Conservation (phyloP, 1,139 yeast species). For the Nakaseomyces bracarensis region DNA sequence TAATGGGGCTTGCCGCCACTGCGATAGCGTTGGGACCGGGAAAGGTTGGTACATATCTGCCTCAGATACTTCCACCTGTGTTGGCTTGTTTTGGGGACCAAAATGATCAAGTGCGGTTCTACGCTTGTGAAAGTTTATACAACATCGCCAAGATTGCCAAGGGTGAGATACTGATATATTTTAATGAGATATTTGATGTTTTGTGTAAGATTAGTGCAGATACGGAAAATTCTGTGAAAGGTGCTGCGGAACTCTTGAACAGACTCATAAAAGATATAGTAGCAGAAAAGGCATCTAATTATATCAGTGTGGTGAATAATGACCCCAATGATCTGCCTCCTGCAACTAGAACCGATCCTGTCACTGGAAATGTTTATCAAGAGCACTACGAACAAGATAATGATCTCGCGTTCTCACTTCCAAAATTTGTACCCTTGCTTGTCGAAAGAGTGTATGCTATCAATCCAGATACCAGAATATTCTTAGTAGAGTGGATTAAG, state of each 20-base stretch:
- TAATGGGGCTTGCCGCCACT: slow-evolving; percentile 69
- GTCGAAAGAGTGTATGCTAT: slow-evolving; percentile 87
- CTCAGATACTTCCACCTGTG: slow-evolving; percentile 85
- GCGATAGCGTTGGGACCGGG: slow-evolving; percentile 69
- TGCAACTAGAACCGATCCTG: slow-evolving; percentile 38
- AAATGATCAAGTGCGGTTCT: slow-evolving; percentile 90
- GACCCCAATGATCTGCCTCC: slow-evolving; percentile 40
- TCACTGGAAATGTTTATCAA: slow-evolving; percentile 51
- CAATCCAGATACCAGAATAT: slow-evolving; percentile 87
- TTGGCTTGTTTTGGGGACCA: slow-evolving; percentile 95
- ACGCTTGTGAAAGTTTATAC: slow-evolving; percentile 93
- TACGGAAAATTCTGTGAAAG: slow-evolving; percentile 82
- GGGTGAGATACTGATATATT: slow-evolving; percentile 84
- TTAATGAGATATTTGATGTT: slow-evolving; percentile 92
- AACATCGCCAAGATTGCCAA: slow-evolving; percentile 95
- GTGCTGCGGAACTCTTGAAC: slow-evolving; percentile 92
- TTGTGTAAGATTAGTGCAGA: slow-evolving; percentile 87
- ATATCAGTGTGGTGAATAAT: slow-evolving; percentile 69
- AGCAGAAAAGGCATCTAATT: slow-evolving; percentile 87
- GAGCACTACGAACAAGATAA: slow-evolving; percentile 57
- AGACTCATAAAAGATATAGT: slow-evolving; percentile 89
- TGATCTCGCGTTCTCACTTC: slow-evolving; percentile 67
- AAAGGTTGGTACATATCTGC: slow-evolving; percentile 65
- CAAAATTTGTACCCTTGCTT: slow-evolving; percentile 81
- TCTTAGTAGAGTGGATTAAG: slow-evolving; percentile 87